Percentiles rank a stretch among this genome's conserved stretches.
phyloP scores from a whole-genome alignment of 306 rosid species.

The Leucaena leucocephala region DNA sequence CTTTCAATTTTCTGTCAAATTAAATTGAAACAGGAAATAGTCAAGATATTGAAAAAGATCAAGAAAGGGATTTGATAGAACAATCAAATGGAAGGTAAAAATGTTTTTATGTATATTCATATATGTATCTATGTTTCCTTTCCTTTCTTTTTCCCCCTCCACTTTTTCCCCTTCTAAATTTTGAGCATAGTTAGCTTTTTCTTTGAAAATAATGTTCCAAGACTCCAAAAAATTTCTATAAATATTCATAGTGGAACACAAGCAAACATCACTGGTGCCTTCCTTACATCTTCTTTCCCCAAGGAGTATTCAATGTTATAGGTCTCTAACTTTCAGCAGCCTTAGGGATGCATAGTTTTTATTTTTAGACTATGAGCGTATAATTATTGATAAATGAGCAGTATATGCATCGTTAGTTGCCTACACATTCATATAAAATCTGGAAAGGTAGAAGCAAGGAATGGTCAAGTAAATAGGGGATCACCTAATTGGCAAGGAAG shows the following conservation, averaged over 20 bases:
- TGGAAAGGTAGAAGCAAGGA: not conserved
- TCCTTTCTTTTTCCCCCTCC: constrained; percentile 1
- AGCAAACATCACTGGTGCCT: not conserved
- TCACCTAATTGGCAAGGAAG: constrained; percentile 2
- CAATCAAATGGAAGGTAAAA: constrained; percentile 61
- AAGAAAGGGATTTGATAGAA: constrained; percentile 45
- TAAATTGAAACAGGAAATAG: constrained; percentile 45
- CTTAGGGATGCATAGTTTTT: constrained; percentile 1
- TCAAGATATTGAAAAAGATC: constrained; percentile 47
- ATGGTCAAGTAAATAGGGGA: constrained; percentile 8
- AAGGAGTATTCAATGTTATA: constrained; percentile 4
- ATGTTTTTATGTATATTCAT: not conserved
- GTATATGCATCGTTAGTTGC: constrained; percentile 16
- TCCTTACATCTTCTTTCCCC: constrained; percentile 6
- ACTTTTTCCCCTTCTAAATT: constrained; percentile 1
- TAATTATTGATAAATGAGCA: constrained; percentile 16
- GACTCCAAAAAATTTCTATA: not conserved
- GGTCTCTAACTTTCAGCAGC: not conserved
- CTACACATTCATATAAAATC: constrained; percentile 8
- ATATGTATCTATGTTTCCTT: not conserved
- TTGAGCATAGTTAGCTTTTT: not conserved
- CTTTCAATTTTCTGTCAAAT: constrained; percentile 25
- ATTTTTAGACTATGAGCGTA: not conserved
- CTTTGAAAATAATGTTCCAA: constrained; percentile 14
- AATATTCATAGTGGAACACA: not conserved